phyloP scores from a whole-genome alignment of 2,329 filamentous ascomycete species.

The Penicillium polonicum region DNA sequence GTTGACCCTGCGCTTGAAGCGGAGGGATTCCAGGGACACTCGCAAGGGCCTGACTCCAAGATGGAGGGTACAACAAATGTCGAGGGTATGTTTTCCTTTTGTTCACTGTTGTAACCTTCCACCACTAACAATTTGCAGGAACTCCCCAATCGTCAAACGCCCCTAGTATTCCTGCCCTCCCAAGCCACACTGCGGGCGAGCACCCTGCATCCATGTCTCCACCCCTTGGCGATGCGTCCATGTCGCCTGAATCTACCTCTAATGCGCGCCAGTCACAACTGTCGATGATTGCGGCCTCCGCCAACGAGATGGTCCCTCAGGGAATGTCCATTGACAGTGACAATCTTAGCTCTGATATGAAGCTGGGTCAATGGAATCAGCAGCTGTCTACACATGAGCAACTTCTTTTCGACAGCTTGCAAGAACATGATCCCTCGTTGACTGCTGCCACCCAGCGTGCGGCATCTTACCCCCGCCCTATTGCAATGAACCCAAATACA shows the following conservation, averaged over 20 bases:
- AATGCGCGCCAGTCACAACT: constrained; percentile 45
- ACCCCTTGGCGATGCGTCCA: constrained; percentile 32
- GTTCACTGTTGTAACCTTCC: not conserved
- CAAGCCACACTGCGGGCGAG: constrained; percentile 32
- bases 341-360: constrained; percentile 29
- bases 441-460: constrained; percentile 42
- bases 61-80: constrained; percentile 14
- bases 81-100: constrained; percentile 12
- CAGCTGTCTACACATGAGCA: constrained; percentile 41
- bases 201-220: constrained; percentile 37
- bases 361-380: constrained; percentile 36
- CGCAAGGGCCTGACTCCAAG: constrained; percentile 25
- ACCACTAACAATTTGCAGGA: constrained; percentile 25
- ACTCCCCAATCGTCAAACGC: constrained; percentile 33
- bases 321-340: constrained; percentile 38
- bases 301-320: constrained; percentile 47
- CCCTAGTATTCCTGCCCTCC: constrained; percentile 33
- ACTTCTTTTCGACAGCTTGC: constrained; percentile 40
- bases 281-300: constrained; percentile 48
- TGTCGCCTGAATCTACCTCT: constrained; percentile 37
- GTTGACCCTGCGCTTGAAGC: constrained; percentile 46
- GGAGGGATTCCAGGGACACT: constrained; percentile 39
- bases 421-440: constrained; percentile 41
- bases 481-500: constrained; percentile 44
- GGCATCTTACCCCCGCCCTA: constrained; percentile 42